A percentile compares a stretch with the other conserved stretches of the same genome.
phyloP scores from a whole-genome alignment of 1,284 basidiomycete genomes.

The Cystobasidium slooffiae region DNA sequence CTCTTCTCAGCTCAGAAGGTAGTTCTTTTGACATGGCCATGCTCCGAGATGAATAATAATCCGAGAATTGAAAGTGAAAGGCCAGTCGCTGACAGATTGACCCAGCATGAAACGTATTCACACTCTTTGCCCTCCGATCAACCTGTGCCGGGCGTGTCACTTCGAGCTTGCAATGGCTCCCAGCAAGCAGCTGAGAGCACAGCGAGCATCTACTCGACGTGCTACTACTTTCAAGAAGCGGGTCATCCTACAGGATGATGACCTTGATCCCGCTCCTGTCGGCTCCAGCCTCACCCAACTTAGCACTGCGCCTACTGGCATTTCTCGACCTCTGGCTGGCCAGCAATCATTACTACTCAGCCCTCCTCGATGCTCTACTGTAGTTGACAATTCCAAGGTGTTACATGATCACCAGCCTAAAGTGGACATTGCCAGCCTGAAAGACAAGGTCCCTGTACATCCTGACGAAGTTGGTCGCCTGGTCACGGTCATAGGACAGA shows the following conservation, averaged over 20 bases:
- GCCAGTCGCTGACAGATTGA: neutral
- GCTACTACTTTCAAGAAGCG: conserved; percentile 3
- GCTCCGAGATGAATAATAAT: neutral
- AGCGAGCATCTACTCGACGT: neutral
- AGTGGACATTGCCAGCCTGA: conserved; percentile 6
- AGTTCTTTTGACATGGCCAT: conserved; percentile 26
- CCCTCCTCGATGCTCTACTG: conserved; percentile 7
- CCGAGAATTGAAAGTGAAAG: neutral
- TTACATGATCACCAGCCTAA: neutral
- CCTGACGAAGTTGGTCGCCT: conserved; percentile 22
- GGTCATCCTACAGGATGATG: conserved; percentile 2
- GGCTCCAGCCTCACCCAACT: neutral
- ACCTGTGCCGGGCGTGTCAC: neutral
- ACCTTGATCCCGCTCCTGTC: neutral
- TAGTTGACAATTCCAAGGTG: neutral
- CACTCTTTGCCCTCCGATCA: neutral
- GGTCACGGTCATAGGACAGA: conserved; percentile 7
- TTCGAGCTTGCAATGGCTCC: conserved; percentile 3
- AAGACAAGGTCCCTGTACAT: conserved; percentile 9
- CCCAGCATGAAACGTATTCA: neutral
- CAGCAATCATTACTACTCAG: conserved; percentile 16
- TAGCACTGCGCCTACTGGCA: too few relatives aligned
- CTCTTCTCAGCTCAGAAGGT: conserved; percentile 30
- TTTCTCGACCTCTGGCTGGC: neutral
- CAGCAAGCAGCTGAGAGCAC: neutral